Base-by-base conservation (phyloP, 352 stramenopile genomes). In the Globisporangium middletonii region DNA sequence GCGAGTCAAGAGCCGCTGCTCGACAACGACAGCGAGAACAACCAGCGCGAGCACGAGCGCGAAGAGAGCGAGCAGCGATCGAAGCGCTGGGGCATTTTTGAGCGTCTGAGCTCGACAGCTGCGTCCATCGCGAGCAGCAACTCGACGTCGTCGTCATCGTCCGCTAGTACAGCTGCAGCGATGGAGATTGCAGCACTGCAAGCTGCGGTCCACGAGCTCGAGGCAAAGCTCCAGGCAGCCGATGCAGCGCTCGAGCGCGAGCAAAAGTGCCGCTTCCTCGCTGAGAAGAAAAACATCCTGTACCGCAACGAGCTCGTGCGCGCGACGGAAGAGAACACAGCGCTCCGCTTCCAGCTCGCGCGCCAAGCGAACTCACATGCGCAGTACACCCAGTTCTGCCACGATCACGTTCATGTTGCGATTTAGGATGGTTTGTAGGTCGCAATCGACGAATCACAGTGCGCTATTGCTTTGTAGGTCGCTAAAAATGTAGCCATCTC, bases 241-340 rank as follows among this genome's bases (percentile, higher is more conserved):
- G 74, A 88, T 43, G 53, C 71, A 35, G 66, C 60, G 8, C 63
- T 88, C 42, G 71, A 77, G 52, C 68, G 76, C 42, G 80, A 91
- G 50, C 76, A 79, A 30, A 90, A 89, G 53, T 88, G 80, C 54
- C 80, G 78, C 35, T 84, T 85, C 35, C 67, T 91, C 23, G 71
- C 76, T 4, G 80, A 91, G 61, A 71, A 78, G 45, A 88, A 88
- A 65, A 88, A 88, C 59, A 83, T 88, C 35, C 19, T 91, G 28
- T 91, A 91, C 35, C 78, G 80, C 58, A 86, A 86, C 33, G 80
- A 86, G 47, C 61, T 91, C 18, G 49, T 81, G 48, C 59, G 73
- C 0, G 54, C 86, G 19, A 80, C 70, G 18, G 73, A 88, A 12
- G 76, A 86, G 60, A 91, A 86, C 55, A 43, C 71, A 15, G 53